These are phyloP conservation scores for Geosmithia putterillii DNA, from an alignment of 2,329 filamentous ascomycete species.

Conservation along the genomic window DNA sequence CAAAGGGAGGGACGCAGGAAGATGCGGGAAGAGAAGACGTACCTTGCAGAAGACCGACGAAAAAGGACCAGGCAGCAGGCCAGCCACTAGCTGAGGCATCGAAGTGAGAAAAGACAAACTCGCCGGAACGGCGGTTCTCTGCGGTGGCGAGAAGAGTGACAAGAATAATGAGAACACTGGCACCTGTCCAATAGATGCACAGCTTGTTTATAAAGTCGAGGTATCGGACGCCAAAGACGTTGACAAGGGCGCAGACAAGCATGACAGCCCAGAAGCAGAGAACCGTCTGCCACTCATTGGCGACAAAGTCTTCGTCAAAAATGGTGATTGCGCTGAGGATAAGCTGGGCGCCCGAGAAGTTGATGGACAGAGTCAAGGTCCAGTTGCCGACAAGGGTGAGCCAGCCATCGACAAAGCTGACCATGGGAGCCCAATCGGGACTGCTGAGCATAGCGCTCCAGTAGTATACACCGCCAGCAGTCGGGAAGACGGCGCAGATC, in stretches of 20 bases:
- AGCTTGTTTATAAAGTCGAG: constrained; percentile 57
- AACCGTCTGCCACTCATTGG: constrained; percentile 60
- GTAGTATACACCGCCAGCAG: constrained; percentile 55
- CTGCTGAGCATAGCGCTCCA: constrained; percentile 59
- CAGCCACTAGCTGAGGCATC: constrained; percentile 58
- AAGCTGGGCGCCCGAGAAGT: constrained; percentile 58
- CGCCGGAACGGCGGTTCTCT: constrained; percentile 47
- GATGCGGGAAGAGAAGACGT: constrained; percentile 27
- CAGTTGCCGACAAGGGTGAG: constrained; percentile 63
- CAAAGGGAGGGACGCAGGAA: neutral
- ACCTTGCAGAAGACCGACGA: constrained; percentile 40
- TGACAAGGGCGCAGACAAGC: constrained; percentile 50
- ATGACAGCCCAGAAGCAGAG: constrained; percentile 61
- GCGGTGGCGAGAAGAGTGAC: constrained; percentile 57
- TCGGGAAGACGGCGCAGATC: constrained; percentile 55
- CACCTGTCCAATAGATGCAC: constrained; percentile 62
- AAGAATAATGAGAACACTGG: constrained; percentile 57
- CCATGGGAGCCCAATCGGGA: constrained; percentile 45
- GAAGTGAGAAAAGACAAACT: constrained; percentile 57
- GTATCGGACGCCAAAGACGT: constrained; percentile 46
- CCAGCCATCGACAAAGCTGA: constrained; percentile 65
- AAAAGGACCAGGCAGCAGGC: constrained; percentile 52
- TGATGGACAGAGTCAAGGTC: constrained; percentile 56
- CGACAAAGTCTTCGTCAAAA: constrained; percentile 45
- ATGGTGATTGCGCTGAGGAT: constrained; percentile 57